Evolutionary conservation across 163 green algal genomes (phyloP), one percentile per base, ranked within the genome.

Genomic region (Volvox carteri): DNA sequence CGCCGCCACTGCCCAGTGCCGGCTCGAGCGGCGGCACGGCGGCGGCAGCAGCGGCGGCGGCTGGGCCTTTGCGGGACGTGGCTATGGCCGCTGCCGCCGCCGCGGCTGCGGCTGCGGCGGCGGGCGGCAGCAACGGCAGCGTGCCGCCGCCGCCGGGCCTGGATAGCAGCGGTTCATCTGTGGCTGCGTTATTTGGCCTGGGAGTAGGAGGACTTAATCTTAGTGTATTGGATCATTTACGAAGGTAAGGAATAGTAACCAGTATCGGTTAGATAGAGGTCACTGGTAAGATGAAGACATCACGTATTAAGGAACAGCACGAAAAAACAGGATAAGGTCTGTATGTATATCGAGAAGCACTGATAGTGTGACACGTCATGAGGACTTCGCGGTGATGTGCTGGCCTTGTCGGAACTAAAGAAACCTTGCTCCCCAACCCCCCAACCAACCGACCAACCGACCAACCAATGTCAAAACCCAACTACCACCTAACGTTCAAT

Each of bases 151-250:
- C 39, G 35, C 6, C 23, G 30, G 41, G 5, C 25, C n/a, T 80
- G 48, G 50, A 84, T 33, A 70, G 48, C 75, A 70, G 48, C 75
- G 75, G 48, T 52, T 72, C 48, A 25, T 76, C 78, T 0, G 60
- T 78, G 62, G 62, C 80, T 5, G 62, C 80, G 80, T 25, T 87
- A 42, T 9, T 87, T 44, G 81, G 81, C 9, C 62, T 86, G 39
- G 65, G 65, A 21, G 33, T 86, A 14, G 60, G 42, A 0, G 81
- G 81, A 1, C 48, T 87, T 5, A 42, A 70, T 21, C 44, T 73
- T 1, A 78, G 48, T 60, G 35, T 87, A 33, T 52, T 87, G 44
- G 81, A 87, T 16, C 81, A 87, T 33, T 41, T 87, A 48, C 19
- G 81, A 18, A 86, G 79, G 79, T 78, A 18, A 19, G 65, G 4